Conservation (phyloP, 1,139 yeast species). For the Candida pseudoviswanathii region DNA sequence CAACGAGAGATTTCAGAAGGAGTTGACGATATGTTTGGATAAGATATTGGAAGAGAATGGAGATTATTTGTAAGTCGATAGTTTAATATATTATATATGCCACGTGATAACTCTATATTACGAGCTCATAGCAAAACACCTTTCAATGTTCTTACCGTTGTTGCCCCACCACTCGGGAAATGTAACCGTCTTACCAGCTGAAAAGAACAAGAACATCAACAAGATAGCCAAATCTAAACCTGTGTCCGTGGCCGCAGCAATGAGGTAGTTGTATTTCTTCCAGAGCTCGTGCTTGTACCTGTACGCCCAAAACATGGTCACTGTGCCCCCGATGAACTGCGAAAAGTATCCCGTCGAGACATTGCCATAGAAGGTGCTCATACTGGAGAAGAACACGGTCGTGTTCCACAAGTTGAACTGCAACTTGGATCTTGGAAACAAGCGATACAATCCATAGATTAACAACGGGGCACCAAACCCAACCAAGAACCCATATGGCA, state of each 20-base stretch:
- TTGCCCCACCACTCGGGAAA: constrained; percentile 58
- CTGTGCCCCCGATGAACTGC: constrained; percentile 49
- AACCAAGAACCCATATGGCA: constrained; percentile 48
- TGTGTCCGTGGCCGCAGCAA: constrained; percentile 55
- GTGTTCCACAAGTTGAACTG: constrained; percentile 48
- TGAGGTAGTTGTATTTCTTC: constrained; percentile 47
- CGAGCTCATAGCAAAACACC: constrained; percentile 36
- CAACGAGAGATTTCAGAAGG: constrained; percentile 44
- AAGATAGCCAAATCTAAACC: constrained; percentile 48
- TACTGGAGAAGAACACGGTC: constrained; percentile 51
- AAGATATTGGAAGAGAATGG: constrained; percentile 56
- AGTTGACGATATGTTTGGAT: constrained; percentile 47
- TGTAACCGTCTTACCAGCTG: constrained; percentile 29
- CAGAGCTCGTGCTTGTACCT: constrained; percentile 40
- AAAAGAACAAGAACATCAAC: constrained; percentile 39
- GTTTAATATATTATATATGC: neutral
- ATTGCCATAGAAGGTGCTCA: constrained; percentile 52
- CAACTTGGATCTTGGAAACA: constrained; percentile 21
- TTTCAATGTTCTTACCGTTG: constrained; percentile 41
- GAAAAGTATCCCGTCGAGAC: constrained; percentile 54
- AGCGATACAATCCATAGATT: constrained; percentile 31
- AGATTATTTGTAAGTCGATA: constrained; percentile 31
- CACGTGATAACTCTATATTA: neutral
- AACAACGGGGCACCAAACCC: constrained; percentile 43
- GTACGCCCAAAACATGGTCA: constrained; percentile 47